Conservation (phyloP, 331 rosid genomes). For the Malus hybrid region DNA sequence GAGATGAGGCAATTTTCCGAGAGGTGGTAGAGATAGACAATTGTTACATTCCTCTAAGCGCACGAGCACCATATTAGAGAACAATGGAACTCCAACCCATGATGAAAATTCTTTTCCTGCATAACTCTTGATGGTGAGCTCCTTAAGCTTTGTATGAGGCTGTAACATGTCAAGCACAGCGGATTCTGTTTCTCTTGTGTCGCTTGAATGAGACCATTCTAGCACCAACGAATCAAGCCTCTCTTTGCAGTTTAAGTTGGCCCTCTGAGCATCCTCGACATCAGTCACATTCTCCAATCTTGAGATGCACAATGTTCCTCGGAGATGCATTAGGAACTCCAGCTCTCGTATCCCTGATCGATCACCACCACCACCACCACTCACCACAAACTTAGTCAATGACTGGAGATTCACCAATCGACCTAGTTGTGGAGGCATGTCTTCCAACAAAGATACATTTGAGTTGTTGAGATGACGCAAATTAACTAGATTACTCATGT, state of each 20-base stretch:
- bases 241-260: neutral
- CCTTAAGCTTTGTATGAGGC: neutral
- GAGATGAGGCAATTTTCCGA: neutral
- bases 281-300: slow-evolving; percentile 8
- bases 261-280: slow-evolving; percentile 6
- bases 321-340: slow-evolving; percentile 1
- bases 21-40: neutral
- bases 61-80: neutral
- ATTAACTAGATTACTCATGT: neutral
- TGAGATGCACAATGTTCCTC: slow-evolving; percentile 2
- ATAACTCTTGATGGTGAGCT: neutral
- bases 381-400: neutral
- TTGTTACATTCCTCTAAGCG: neutral
- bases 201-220: neutral
- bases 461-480: slow-evolving; percentile 17
- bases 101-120: neutral
- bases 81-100: neutral
- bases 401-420: neutral
- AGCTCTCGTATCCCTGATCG: neutral
- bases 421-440: slow-evolving; percentile 8
- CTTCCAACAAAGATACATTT: neutral
- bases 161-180: slow-evolving; percentile 3
- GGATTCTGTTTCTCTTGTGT: neutral
- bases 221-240: neutral
- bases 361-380: neutral